A percentile compares a stretch with the other conserved stretches of the same genome.
Conservation (phyloP, 768 basidiomycete genomes). For the Tulasnella sp. region DNA sequence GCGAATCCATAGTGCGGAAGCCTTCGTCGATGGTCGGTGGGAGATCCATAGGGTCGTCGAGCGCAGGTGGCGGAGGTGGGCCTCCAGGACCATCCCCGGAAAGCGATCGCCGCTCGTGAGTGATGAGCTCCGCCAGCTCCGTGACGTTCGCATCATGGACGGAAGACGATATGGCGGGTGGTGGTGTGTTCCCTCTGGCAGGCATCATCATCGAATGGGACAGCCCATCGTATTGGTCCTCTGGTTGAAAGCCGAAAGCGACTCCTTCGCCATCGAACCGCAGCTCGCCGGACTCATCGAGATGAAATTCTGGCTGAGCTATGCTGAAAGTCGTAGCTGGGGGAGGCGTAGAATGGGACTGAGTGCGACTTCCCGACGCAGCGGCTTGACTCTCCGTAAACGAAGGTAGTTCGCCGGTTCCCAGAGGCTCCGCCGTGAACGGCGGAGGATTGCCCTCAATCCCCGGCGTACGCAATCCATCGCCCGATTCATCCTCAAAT, state of each 20-base stretch:
- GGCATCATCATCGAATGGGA: constrained; percentile 40
- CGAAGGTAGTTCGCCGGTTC: constrained; percentile 43
- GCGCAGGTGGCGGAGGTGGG: constrained; percentile 68
- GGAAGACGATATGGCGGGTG: constrained; percentile 66
- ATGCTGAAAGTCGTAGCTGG: background rate
- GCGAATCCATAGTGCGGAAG: background rate
- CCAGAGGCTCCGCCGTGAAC: constrained; percentile 23
- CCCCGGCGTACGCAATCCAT: constrained; percentile 28
- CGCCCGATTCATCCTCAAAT: constrained; percentile 55
- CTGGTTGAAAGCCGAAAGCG: constrained; percentile 58
- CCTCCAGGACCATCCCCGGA: constrained; percentile 30
- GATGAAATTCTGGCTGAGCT: background rate
- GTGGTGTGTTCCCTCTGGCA: constrained; percentile 53
- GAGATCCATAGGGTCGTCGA: constrained; percentile 82
- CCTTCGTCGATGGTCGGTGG: constrained; percentile 74
- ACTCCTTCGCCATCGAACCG: constrained; percentile 51
- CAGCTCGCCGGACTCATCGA: constrained; percentile 4
- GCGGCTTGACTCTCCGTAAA: constrained; percentile 61
- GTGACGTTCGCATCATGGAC: constrained; percentile 60
- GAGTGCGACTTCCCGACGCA: constrained; percentile 32
- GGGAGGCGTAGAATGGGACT: background rate
- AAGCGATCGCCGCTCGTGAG: constrained; percentile 33
- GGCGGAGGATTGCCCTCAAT: constrained; percentile 49
- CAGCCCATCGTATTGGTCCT: constrained; percentile 75
- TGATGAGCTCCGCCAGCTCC: constrained; percentile 44